These are phyloP conservation scores for Brassica incana DNA, from an alignment of 345 rosid genomes.

Conservation along the genomic window DNA sequence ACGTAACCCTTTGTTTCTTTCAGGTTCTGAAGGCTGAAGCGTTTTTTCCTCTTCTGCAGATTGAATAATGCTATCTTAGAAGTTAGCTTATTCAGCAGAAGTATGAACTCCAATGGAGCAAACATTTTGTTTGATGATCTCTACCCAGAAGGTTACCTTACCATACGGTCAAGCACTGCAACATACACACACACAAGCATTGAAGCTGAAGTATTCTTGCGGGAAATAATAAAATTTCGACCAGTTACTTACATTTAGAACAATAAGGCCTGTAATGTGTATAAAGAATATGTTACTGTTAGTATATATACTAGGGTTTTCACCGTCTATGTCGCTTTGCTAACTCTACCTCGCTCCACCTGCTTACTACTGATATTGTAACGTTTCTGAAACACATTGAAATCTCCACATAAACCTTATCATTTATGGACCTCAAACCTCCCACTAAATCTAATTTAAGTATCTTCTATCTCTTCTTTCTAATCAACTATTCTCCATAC, in stretches of 20 bases:
- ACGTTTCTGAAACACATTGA: too few species aligned
- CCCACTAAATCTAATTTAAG: too few species aligned
- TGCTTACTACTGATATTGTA: too few species aligned
- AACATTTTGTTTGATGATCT: not conserved
- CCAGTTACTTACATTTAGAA: not conserved
- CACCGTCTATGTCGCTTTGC: too few species aligned
- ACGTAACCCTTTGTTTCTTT: not conserved
- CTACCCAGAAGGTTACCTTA: not conserved
- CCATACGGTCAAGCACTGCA: not conserved
- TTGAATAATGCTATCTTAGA: constrained; percentile 67
- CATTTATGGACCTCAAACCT: too few species aligned
- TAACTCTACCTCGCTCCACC: too few species aligned
- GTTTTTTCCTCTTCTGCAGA: constrained; percentile 45
- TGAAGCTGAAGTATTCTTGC: not conserved
- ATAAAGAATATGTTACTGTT: not conserved
- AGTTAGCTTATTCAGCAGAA: constrained; percentile 59
- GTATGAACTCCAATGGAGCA: not conserved
- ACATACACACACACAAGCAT: not conserved
- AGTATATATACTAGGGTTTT: not conserved
- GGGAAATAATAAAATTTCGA: not conserved
- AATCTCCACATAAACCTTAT: too few species aligned
- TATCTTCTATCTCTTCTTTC: too few species aligned
- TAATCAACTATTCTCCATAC: too few species aligned
- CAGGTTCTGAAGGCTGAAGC: not conserved
- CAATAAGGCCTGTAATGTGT: not conserved